Evolutionary conservation across 2,329 filamentous ascomycete species (phyloP).

Genomic region (Emmonsiellopsis sp.): DNA sequence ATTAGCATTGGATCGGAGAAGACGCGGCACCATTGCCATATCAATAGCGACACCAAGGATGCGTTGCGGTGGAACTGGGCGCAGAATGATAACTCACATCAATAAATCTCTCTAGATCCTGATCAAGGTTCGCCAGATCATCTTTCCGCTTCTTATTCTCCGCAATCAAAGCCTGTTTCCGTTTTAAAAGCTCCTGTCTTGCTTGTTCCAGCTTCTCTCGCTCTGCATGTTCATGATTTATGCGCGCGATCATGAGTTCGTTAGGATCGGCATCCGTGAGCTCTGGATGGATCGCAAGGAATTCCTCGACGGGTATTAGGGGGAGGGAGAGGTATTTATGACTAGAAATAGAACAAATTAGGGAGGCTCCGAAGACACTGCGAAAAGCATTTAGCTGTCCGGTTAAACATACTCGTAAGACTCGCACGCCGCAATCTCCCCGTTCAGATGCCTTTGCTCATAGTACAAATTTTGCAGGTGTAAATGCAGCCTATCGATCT

Average conservation of each 20-base stretch:
- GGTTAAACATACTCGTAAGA: constrained; percentile 66
- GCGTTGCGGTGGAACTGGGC: no score
- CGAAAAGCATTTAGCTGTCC: neutral
- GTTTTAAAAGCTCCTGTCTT: constrained; percentile 65
- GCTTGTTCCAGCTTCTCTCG: constrained; percentile 79
- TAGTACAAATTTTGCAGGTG: constrained; percentile 95
- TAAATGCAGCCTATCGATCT: constrained; percentile 84
- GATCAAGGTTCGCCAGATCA: constrained; percentile 81
- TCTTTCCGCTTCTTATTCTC: constrained; percentile 91
- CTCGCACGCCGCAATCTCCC: constrained; percentile 84
- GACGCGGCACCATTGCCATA: constrained; percentile 11
- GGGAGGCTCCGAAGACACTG: neutral
- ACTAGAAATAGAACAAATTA: constrained; percentile 9
- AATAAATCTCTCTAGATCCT: constrained; percentile 88
- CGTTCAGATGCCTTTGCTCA: constrained; percentile 81
- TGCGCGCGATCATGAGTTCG: constrained; percentile 77
- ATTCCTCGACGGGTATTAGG: constrained; percentile 73
- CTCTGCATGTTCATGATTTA: constrained; percentile 81
- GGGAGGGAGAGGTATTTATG: constrained; percentile 73
- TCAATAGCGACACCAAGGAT: neutral
- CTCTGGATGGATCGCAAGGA: constrained; percentile 67
- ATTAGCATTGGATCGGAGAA: constrained; percentile 11
- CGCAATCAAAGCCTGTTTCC: constrained; percentile 59
- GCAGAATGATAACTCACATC: constrained; percentile 51
- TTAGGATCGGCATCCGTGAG: constrained; percentile 64